Percentiles rank a stretch among this genome's conserved stretches.
These are phyloP conservation scores for Silene latifolia DNA, from an alignment of 148 eudicot genomes.

Conservation along the genomic window DNA sequence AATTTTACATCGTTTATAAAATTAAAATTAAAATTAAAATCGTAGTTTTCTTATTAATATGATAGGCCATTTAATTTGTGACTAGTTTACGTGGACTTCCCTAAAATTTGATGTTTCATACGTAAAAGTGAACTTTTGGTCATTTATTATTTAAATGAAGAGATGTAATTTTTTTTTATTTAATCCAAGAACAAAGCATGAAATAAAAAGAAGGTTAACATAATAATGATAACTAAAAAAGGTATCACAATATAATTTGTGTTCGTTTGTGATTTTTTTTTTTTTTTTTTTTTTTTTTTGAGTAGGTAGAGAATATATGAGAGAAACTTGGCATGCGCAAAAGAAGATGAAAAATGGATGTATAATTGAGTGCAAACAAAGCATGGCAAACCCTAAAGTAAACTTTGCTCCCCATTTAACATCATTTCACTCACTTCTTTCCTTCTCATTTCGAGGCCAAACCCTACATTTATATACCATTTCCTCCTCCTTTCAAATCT, in stretches of 20 bases:
- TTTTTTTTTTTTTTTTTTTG: slow-evolving; percentile 19
- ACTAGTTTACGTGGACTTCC: no score
- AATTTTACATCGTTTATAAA: no score
- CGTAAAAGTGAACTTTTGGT: no score
- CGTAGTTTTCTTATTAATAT: no score
- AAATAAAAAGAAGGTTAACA: slow-evolving; percentile 23
- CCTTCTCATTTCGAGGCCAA: slow-evolving; percentile 42
- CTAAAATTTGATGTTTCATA: no score
- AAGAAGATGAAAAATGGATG: slow-evolving; percentile 16
- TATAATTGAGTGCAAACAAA: slow-evolving; percentile 31
- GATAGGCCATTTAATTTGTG: no score
- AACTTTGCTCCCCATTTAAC: slow-evolving; percentile 34
- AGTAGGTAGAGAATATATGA: slow-evolving; percentile 35
- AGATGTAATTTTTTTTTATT: no score
- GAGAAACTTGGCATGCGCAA: slow-evolving; percentile 32
- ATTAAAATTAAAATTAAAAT: no score
- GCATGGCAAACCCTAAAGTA: slow-evolving; percentile 46
- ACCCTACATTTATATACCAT: slow-evolving; percentile 29
- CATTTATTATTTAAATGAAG: no score
- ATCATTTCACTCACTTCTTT: slow-evolving; percentile 50
- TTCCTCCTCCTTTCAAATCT: not conserved
- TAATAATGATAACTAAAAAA: slow-evolving; percentile 21
- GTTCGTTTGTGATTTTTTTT: slow-evolving; percentile 12
- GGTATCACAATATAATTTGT: slow-evolving; percentile 11
- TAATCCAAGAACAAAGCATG: slow-evolving; percentile 35